Conservation (phyloP, 2,329 filamentous ascomycete species). For the Pseudogymnoascus sp. region DNA sequence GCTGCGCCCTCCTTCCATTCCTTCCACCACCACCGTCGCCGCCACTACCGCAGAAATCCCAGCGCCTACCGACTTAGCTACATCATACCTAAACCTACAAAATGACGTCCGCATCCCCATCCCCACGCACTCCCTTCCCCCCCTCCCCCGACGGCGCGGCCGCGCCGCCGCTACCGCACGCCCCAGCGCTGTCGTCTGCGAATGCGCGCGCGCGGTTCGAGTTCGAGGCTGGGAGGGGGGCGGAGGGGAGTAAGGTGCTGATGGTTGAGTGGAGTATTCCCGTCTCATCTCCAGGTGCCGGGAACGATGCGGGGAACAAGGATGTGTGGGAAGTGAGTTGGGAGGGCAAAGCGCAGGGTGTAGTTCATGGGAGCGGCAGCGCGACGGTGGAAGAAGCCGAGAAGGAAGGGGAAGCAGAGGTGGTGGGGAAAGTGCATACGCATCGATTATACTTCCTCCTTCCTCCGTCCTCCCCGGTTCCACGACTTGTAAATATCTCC, state of each 20-base stretch:
- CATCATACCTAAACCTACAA: background rate
- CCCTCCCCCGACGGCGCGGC: background rate
- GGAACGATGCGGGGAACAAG: constrained; percentile 34
- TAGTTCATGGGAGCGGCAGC: background rate
- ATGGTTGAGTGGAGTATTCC: constrained; percentile 73
- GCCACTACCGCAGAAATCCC: background rate
- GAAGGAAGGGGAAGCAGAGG: constrained; percentile 36
- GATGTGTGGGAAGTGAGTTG: constrained; percentile 67
- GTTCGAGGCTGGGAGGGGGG: constrained; percentile 67
- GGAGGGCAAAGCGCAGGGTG: constrained; percentile 55
- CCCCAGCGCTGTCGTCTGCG: constrained; percentile 39
- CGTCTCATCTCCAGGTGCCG: constrained; percentile 23
- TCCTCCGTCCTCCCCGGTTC: constrained; percentile 62
- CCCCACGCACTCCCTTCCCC: background rate
- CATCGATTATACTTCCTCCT: constrained; percentile 65
- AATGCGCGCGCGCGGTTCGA: constrained; percentile 77
- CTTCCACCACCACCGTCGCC: background rate
- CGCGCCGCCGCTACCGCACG: constrained; percentile 20
- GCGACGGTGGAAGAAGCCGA: constrained; percentile 21
- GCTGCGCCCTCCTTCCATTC: background rate
- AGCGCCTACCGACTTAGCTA: background rate
- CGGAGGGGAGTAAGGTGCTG: constrained; percentile 81
- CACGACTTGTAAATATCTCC: constrained; percentile 60
- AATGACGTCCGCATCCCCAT: background rate
- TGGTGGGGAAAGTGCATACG: constrained; percentile 28